These are phyloP conservation scores for Helicocarpus griseus DNA, from an alignment of 2,329 filamentous ascomycete genomes.

Conservation along the genomic window DNA sequence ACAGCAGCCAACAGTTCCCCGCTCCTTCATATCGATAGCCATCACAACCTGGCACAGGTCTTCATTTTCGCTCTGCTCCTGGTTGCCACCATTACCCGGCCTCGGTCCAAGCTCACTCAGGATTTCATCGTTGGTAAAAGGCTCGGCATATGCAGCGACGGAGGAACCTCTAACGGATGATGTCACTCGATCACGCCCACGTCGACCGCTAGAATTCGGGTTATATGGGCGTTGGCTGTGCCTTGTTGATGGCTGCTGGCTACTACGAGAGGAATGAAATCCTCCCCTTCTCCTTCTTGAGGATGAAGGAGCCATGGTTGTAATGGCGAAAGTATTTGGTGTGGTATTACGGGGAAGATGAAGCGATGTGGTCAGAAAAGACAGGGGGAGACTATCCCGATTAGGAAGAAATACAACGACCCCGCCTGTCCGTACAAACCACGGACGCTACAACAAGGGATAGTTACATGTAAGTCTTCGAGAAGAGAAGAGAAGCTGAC, in stretches of 20 bases:
- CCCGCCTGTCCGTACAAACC: neutral
- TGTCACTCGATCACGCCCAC: neutral
- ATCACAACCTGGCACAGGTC: slow-evolving; percentile 64
- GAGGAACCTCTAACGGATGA: neutral
- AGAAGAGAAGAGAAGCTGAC: neutral
- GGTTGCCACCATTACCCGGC: neutral
- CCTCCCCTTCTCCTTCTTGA: neutral
- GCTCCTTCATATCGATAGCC: slow-evolving; percentile 65
- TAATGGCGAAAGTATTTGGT: neutral
- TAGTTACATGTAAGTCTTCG: neutral
- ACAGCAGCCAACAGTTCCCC: slow-evolving; percentile 66
- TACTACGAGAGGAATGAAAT: neutral
- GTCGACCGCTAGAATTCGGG: neutral
- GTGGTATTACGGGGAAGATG: neutral
- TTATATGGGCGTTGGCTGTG: neutral
- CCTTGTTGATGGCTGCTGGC: neutral
- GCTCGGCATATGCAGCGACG: neutral
- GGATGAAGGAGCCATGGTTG: neutral
- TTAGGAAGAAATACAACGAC: neutral
- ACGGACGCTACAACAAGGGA: neutral
- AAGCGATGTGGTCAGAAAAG: neutral
- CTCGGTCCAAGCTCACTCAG: too few relatives aligned
- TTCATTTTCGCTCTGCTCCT: slow-evolving; percentile 14
- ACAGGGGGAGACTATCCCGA: neutral
- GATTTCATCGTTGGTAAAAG: neutral